Evolutionary conservation across 2,329 filamentous ascomycete genomes (phyloP).

Genomic region (Parafenestella ontariensis): DNA sequence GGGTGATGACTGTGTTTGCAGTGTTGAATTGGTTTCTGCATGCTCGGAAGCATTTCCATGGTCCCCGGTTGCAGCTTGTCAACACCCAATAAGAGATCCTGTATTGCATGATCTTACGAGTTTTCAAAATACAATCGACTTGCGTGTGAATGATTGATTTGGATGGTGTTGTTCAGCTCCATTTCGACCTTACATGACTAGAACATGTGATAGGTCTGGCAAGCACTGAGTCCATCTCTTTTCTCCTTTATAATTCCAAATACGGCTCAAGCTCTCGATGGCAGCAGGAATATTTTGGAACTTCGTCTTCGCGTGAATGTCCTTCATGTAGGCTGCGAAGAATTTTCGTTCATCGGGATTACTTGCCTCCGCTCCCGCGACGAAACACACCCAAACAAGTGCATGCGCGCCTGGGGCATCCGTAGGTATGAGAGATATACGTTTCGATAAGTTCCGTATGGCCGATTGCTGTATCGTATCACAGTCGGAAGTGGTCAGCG

Average conservation of each 20-base stretch:
- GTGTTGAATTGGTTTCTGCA: slow-evolving; percentile 18
- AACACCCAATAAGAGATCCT: too few relatives aligned
- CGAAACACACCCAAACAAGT: slow-evolving; percentile 29
- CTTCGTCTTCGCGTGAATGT: slow-evolving; percentile 19
- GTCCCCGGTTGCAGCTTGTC: slow-evolving; percentile 8
- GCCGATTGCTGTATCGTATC: slow-evolving; percentile 1
- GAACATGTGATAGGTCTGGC: slow-evolving; percentile 14
- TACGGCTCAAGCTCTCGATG: slow-evolving; percentile 14
- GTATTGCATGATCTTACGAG: too few relatives aligned
- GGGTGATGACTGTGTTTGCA: slow-evolving; percentile 19
- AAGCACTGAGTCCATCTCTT: slow-evolving; percentile 19
- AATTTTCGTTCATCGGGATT: slow-evolving; percentile 18
- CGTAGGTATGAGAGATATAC: slow-evolving; percentile 15
- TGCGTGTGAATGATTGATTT: too few relatives aligned
- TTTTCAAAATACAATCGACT: too few relatives aligned
- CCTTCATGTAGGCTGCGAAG: slow-evolving; percentile 20
- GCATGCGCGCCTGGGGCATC: slow-evolving; percentile 19
- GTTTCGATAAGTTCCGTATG: slow-evolving; percentile 14
- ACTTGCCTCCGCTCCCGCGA: slow-evolving; percentile 23
- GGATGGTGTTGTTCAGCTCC: background rate
- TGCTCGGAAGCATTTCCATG: slow-evolving; percentile 20
- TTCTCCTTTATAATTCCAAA: slow-evolving; percentile 14
- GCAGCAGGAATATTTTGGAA: slow-evolving; percentile 27
- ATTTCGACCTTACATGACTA: slow-evolving; percentile 21
- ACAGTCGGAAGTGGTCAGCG: background rate